Evolutionary conservation across 2,329 filamentous ascomycete genomes (phyloP).

Genomic region (Whalleya microplaca): DNA sequence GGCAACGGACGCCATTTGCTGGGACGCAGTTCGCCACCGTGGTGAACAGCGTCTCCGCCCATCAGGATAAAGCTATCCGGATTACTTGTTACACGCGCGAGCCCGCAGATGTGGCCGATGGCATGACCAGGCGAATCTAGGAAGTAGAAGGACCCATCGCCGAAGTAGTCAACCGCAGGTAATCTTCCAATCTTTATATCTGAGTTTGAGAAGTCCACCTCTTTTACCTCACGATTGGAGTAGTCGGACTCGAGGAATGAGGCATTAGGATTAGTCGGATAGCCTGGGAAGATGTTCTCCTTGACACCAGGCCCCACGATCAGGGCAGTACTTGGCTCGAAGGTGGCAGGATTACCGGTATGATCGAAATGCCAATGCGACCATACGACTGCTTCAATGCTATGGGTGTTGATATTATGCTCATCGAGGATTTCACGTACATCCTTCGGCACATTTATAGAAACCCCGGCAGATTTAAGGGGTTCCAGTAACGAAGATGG

Average conservation of each 20-base stretch:
- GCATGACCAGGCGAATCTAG: slow-evolving; percentile 32
- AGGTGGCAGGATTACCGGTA: slow-evolving; percentile 25
- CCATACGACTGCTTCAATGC: slow-evolving; percentile 31
- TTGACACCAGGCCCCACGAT: slow-evolving; percentile 27
- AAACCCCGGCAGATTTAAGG: background rate
- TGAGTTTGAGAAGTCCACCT: slow-evolving; percentile 29
- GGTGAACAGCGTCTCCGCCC: slow-evolving; percentile 29
- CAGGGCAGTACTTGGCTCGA: slow-evolving; percentile 25
- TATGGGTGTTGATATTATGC: slow-evolving; percentile 25
- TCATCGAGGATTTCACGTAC: slow-evolving; percentile 29
- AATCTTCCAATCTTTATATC: slow-evolving; percentile 24
- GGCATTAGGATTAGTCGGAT: slow-evolving; percentile 18
- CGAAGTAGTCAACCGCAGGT: slow-evolving; percentile 30
- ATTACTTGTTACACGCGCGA: slow-evolving; percentile 33
- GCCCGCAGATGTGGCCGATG: slow-evolving; percentile 29
- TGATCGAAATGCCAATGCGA: slow-evolving; percentile 33
- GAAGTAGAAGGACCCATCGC: slow-evolving; percentile 33
- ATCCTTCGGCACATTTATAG: slow-evolving; percentile 17
- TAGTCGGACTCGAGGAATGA: slow-evolving; percentile 23
- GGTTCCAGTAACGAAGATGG: slow-evolving; percentile 2
- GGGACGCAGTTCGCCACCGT: slow-evolving; percentile 29
- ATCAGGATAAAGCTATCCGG: slow-evolving; percentile 35
- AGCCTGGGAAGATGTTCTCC: slow-evolving; percentile 25
- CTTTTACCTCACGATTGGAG: slow-evolving; percentile 23
- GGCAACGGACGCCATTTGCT: slow-evolving; percentile 32